Base-by-base conservation (phyloP, 768 basidiomycete genomes). In the Psilocybe sp. region DNA sequence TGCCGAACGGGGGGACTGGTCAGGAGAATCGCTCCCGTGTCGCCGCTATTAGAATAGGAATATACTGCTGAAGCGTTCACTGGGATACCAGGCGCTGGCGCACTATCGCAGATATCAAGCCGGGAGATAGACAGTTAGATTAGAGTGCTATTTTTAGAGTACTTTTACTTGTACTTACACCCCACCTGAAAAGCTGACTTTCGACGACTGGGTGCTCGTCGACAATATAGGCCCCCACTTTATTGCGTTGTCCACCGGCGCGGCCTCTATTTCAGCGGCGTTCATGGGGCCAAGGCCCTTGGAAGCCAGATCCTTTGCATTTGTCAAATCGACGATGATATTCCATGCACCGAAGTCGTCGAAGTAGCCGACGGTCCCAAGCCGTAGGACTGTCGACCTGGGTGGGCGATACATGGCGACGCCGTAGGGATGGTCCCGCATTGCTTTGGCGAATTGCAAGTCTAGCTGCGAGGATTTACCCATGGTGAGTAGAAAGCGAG, bases 391-490 rank as follows among this genome's bases (percentile, higher is more conserved):
- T 1, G 49, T 48, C 14, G 33, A 35, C 15, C 53, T 38, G 11
- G 52, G 47, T 6, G 62, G 62, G 23, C 54, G 46, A 41, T 59
- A 63, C 8, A 63, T 49, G 18, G 59, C 61, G 12, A 63, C 52
- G 14, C 61, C 61, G 40, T 54, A 63, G 2, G 61, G 61, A 43
- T 63, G 61, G 49, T 63, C 52, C 31, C 49, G 33, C 61, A 63
- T 63, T 9, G 60, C 36, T 28, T 57, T 50, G 5, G 61, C 59
- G 37, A 60, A 63, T 40, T 50, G 48, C 34, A 55, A 49, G 46
- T 62, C 56, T 8, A 58, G 51, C 37, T 60, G 23, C 23, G 23
- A 28, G 7, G 23, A 28, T 28, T 28, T 51, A 42, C 50, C 44
- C 32, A 52, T 50, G 4, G 32, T 19, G 40, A 28, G 11, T 34